phyloP scores from a whole-genome alignment of 1,284 basidiomycete genomes.

The Pseudozyma tsukubaensis region DNA sequence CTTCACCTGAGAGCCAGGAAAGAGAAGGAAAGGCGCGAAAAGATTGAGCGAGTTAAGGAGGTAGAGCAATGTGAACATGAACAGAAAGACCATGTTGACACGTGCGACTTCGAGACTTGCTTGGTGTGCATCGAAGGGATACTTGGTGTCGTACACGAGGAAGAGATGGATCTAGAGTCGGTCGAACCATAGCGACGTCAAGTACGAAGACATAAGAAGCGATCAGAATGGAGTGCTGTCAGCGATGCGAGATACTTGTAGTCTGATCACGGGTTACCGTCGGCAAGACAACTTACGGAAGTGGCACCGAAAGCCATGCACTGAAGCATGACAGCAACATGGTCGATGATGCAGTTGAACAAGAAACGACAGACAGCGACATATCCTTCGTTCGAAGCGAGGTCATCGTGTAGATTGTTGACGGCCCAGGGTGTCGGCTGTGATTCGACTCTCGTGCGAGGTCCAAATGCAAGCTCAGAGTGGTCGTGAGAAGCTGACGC shows the following conservation, averaged over 20 bases:
- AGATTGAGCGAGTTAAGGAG: constrained; percentile 32
- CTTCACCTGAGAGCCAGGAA: constrained; percentile 30
- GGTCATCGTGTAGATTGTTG: constrained; percentile 16
- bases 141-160: not conserved
- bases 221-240: not conserved
- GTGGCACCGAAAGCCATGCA: constrained; percentile 19
- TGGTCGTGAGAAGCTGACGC: not conserved
- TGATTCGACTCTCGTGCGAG: constrained; percentile 1
- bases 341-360: constrained; percentile 42
- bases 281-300: constrained; percentile 19
- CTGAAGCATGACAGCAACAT: constrained; percentile 26
- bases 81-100: constrained; percentile 10
- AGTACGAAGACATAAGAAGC: not conserved
- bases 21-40: constrained; percentile 37
- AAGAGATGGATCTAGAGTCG: constrained; percentile 6
- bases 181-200: not conserved
- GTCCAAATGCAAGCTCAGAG: constrained; percentile 6
- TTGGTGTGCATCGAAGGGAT: constrained; percentile 8
- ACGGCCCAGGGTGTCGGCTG: constrained; percentile 3
- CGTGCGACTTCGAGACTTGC: constrained; percentile 6
- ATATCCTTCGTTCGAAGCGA: constrained; percentile 31
- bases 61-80: constrained; percentile 30
- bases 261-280: not conserved
- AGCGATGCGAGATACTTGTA: not conserved
- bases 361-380: constrained; percentile 31